Evolutionary conservation across 768 basidiomycete species (phyloP).

Genomic region (Naganishia vaughanmartiniae): DNA sequence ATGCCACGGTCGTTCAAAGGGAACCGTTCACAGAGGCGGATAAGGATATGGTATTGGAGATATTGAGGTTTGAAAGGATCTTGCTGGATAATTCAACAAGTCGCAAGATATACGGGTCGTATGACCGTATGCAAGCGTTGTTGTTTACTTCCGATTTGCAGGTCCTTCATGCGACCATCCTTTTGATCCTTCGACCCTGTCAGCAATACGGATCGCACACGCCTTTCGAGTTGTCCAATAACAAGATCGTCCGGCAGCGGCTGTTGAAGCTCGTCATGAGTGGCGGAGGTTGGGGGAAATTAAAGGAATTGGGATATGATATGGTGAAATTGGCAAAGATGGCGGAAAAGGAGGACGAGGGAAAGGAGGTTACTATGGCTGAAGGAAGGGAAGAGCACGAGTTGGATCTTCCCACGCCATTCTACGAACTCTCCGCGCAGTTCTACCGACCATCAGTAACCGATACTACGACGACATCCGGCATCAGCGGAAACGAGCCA

Average conservation of each 20-base stretch:
- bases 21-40: slow-evolving; percentile 71
- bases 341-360: slow-evolving; percentile 33
- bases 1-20: slow-evolving; percentile 59
- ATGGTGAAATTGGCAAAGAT: slow-evolving; percentile 32
- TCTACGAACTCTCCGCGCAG: slow-evolving; percentile 31
- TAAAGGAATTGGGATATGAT: slow-evolving; percentile 36
- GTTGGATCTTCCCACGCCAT: slow-evolving; percentile 28
- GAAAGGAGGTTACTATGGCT: slow-evolving; percentile 23
- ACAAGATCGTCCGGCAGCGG: slow-evolving; percentile 67
- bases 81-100: slow-evolving; percentile 97
- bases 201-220: slow-evolving; percentile 91
- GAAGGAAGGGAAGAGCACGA: not conserved
- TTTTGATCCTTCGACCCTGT: slow-evolving; percentile 82
- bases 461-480: not conserved
- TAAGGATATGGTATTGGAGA: slow-evolving; percentile 72
- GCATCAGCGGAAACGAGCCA: not conserved
- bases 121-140: slow-evolving; percentile 87
- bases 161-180: slow-evolving; percentile 75
- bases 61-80: slow-evolving; percentile 82
- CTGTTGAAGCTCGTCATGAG: slow-evolving; percentile 78
- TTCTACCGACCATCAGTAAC: slow-evolving; percentile 33
- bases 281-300: slow-evolving; percentile 57
- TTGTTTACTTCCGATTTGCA: slow-evolving; percentile 86
- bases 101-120: slow-evolving; percentile 90
- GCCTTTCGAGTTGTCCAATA: slow-evolving; percentile 67